Evolutionary conservation across 163 green algal species (phyloP), one percentile per base, ranked within the genome.

Genomic region (Scenedesmus sp.): DNA sequence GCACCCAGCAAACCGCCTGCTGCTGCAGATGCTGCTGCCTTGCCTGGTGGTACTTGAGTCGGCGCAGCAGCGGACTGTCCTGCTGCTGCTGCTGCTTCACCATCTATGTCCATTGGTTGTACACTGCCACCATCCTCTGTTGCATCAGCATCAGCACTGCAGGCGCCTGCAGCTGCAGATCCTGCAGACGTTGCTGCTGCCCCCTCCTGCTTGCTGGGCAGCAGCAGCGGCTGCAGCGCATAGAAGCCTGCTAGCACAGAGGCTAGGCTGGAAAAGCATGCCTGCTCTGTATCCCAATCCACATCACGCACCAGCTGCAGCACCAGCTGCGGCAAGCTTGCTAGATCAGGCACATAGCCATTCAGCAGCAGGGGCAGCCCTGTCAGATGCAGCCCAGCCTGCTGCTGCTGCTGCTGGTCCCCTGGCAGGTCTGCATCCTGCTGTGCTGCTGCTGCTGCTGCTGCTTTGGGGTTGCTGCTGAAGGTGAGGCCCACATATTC

Each of bases 251-350:
- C 96, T 56, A 98, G 64, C 1, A 92, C 94, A 70, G 93, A 91
- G 89, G 96, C 96, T 20, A 98, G 59, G 0, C 70, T 88, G 3
- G 91, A 67, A 86, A 98, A 98, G 90, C 97, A 98, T 4, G 79
- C 90, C 85, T 94, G 92, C 94, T 99, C 97, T 0, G 94, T 70
- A 0, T 96, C 92, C 98, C 98, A 99, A 52, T 98, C 96, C 70
- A 99, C 97, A 64, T 96, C 83, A 23, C 94, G 91, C n/a, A 92
- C 95, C n/a, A 99, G 93, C 5, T 86, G 84, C 79, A 99, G 93
- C 55, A 98, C 81, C 70, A 99, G 97, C 6, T 94, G 79, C 0
- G 98, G 97, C 90, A 99, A 94, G 34, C 95, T 90, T 18, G 91
- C 81, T 34, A 97, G 88, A 92, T 98, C 95, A 9, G 98, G 97